Percentiles rank a stretch among this genome's conserved stretches.
phyloP scores from a whole-genome alignment of 306 rosid genomes.

The Begonia masoniana region DNA sequence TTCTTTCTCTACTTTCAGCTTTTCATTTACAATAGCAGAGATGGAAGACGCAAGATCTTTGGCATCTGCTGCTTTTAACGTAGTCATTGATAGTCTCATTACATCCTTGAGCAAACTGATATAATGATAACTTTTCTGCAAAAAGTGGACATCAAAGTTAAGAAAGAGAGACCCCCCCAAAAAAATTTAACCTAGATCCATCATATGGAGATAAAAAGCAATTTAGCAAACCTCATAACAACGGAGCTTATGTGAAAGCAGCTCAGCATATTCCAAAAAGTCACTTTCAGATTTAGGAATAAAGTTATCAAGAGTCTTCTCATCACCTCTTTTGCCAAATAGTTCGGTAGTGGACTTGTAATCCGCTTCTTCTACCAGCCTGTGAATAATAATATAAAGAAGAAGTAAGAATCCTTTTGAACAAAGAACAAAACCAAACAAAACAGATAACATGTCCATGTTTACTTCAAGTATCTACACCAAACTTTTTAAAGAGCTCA shows the following conservation, averaged over 20 bases:
- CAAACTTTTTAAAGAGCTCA: no score
- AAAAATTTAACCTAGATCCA: no score
- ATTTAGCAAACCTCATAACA: slow-evolving; percentile 43
- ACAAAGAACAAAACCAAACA: no score
- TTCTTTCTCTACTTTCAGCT: slow-evolving; percentile 83
- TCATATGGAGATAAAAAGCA: no score
- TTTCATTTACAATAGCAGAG: slow-evolving; percentile 85
- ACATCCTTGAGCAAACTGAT: slow-evolving; percentile 58
- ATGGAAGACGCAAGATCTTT: slow-evolving; percentile 82
- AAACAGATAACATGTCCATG: no score
- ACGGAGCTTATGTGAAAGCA: slow-evolving; percentile 51
- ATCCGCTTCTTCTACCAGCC: slow-evolving; percentile 90
- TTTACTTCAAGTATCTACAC: no score
- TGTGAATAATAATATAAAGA: not conserved
- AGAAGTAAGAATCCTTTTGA: no score
- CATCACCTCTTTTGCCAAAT: slow-evolving; percentile 42
- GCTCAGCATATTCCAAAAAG: slow-evolving; percentile 84
- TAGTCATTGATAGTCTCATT: slow-evolving; percentile 69
- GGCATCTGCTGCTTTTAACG: slow-evolving; percentile 85
- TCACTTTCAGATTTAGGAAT: slow-evolving; percentile 88
- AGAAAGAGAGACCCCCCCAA: no score
- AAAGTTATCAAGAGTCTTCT: slow-evolving; percentile 70
- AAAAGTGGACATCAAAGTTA: no score
- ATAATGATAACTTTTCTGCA: slow-evolving; percentile 86
- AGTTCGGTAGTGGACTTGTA: slow-evolving; percentile 68